Percentiles rank a stretch among this genome's conserved stretches.
Evolutionary conservation across 306 rosid genomes (phyloP).

Genomic region (Pueraria montana): DNA sequence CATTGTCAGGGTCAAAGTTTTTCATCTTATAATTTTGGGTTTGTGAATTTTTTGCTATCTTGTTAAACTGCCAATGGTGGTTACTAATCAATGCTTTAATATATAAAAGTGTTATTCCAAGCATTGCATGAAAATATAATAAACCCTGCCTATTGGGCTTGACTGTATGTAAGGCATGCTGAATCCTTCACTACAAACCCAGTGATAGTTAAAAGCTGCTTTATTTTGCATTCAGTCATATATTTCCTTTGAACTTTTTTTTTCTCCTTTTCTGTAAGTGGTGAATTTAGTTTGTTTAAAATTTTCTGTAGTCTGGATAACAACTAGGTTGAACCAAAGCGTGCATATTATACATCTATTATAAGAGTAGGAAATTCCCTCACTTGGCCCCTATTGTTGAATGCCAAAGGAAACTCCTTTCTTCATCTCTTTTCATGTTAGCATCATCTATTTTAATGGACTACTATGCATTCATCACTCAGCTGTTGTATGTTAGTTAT

Average conservation of each 20-base stretch:
- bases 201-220: conserved; percentile 5
- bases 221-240: conserved; percentile 7
- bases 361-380: background rate
- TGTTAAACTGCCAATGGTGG: background rate
- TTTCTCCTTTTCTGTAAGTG: background rate
- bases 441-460: conserved; percentile 1
- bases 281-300: background rate
- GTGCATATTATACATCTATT: no score
- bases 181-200: conserved; percentile 8
- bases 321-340: conserved; percentile 18
- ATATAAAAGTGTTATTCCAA: background rate
- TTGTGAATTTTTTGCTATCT: background rate
- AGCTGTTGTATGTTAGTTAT: background rate
- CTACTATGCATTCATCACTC: background rate
- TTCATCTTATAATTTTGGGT: conserved; percentile 6
- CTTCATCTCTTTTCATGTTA: conserved; percentile 1
- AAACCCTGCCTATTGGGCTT: background rate
- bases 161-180: background rate
- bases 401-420: conserved; percentile 2
- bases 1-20: conserved; percentile 4
- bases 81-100: conserved; percentile 14
- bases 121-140: conserved; percentile 17
- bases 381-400: conserved; percentile 4
- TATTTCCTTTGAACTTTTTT: background rate
- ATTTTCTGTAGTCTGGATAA: conserved; percentile 16